These are phyloP conservation scores for Triticum turgidum DNA, from an alignment of 176 grass and related monocot species.

Conservation along the genomic window DNA sequence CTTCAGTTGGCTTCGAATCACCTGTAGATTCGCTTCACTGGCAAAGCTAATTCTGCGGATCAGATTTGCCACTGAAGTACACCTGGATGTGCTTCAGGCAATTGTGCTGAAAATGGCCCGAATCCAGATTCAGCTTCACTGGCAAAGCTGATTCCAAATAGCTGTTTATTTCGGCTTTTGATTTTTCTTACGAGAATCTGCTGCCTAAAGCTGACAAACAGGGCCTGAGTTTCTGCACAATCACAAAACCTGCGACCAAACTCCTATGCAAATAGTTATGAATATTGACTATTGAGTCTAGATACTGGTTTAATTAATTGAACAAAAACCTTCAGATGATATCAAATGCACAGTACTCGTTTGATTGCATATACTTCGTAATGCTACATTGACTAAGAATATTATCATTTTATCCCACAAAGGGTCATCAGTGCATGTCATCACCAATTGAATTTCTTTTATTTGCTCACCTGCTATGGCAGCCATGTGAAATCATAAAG, in stretches of 20 bases:
- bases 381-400: slow-evolving; percentile 8
- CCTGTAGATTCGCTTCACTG: too few species aligned
- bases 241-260: slow-evolving; percentile 6
- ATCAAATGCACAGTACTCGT: not conserved
- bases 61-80: too few species aligned
- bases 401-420: not conserved
- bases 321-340: not conserved
- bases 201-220: too few species aligned
- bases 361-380: not conserved
- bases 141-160: too few species aligned
- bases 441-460: not conserved
- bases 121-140: too few species aligned
- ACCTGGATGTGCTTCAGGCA: too few species aligned
- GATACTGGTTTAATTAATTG: not conserved
- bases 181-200: too few species aligned
- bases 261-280: not conserved
- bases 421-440: not conserved
- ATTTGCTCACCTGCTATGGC: not conserved
- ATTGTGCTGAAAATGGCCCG: too few species aligned
- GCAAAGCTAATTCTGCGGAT: too few species aligned
- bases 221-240: not conserved
- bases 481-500: not conserved
- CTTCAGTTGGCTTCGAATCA: too few species aligned
- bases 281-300: not conserved
- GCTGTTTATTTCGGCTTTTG: too few species aligned